Base-by-base conservation (phyloP, 106 monocot genomes). In the Acanthochlamys bracteata region DNA sequence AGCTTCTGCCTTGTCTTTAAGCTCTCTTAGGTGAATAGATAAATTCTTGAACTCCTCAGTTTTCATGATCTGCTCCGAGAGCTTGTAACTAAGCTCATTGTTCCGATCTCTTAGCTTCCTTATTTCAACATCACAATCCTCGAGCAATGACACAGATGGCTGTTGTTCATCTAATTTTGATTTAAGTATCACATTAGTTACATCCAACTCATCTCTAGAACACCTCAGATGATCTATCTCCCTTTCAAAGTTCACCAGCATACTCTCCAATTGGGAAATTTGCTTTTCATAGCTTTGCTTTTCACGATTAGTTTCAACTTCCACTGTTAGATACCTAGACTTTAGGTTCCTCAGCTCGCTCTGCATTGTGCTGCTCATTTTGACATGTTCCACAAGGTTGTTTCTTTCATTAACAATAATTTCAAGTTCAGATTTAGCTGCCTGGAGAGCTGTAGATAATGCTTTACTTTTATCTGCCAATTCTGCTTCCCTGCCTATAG, bases 21-120 rank as follows among this genome's bases (percentile, higher is more conserved):
- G 79, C 69, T 93, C 93, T 76, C 78, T 84, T 42, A 99, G 69
- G 75, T 85, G 92, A 55, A 84, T 77, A 26, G 92, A 92, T 49
- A 99, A 59, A 33, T 81, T 92, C 75, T 82, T 99, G 57, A 83
- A 99, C 68, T 99, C 92, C 69, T 99, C 92, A 60, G 98, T 76
- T 77, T 86, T 99, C 71, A 89, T 59, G 75, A 67, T 86, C 66
- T 92, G 98, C 60, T 92, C 92, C 53, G 83, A 85, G 23, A 99
- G 83, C 61, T 79, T 88, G 39, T 69, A 69, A 21, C 60, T 75
- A 20, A 99, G 81, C 49, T 81, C 86, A 70, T 70, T 75, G 42
- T 86, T 42, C 39, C 91, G 82, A 60, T 79, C 83, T 68, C 65
- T 74, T 66, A 88, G 65, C 56, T 79, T 78, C 47, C 52, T 56